Evolutionary conservation across 192 early-diverging fungal species (phyloP).

Genomic region (Coemansia erecta): DNA sequence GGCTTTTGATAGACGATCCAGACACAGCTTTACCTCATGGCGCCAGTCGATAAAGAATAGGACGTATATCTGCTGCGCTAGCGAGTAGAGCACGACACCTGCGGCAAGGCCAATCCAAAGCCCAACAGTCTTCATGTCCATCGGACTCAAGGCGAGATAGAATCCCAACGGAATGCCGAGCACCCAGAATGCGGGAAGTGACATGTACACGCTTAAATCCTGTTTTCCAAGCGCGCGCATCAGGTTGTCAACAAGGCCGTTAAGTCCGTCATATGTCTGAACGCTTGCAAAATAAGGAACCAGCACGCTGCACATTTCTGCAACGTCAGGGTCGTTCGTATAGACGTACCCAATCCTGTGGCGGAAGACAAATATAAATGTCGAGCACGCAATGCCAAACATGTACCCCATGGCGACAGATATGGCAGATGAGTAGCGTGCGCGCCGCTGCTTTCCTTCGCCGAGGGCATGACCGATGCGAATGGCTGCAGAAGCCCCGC

Average conservation of each 20-base stretch:
- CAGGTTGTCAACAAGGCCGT: slow-evolving; percentile 57
- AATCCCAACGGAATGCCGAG: slow-evolving; percentile 55
- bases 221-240: slow-evolving; percentile 57
- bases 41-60: slow-evolving; percentile 43
- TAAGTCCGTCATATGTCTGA: slow-evolving; percentile 56
- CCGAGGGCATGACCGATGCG: slow-evolving; percentile 79
- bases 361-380: slow-evolving; percentile 57
- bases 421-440: slow-evolving; percentile 54
- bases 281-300: slow-evolving; percentile 42
- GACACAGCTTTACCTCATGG: slow-evolving; percentile 44
- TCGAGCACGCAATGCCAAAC: slow-evolving; percentile 59
- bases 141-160: slow-evolving; percentile 51
- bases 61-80: slow-evolving; percentile 33
- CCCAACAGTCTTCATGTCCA: slow-evolving; percentile 52
- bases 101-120: slow-evolving; percentile 63
- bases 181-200: slow-evolving; percentile 54
- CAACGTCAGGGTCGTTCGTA: slow-evolving; percentile 24
- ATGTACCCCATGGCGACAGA: slow-evolving; percentile 60
- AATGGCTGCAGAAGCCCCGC: slow-evolving; percentile 77
- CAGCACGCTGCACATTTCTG: slow-evolving; percentile 22
- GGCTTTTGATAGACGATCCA: slow-evolving; percentile 22
- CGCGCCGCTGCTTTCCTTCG: slow-evolving; percentile 54
- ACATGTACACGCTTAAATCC: slow-evolving; percentile 46
- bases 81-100: slow-evolving; percentile 45
- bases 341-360: slow-evolving; percentile 65